Base-by-base conservation (phyloP, 1,139 yeast genomes). In the Entelexis sorbosivorans region DNA sequence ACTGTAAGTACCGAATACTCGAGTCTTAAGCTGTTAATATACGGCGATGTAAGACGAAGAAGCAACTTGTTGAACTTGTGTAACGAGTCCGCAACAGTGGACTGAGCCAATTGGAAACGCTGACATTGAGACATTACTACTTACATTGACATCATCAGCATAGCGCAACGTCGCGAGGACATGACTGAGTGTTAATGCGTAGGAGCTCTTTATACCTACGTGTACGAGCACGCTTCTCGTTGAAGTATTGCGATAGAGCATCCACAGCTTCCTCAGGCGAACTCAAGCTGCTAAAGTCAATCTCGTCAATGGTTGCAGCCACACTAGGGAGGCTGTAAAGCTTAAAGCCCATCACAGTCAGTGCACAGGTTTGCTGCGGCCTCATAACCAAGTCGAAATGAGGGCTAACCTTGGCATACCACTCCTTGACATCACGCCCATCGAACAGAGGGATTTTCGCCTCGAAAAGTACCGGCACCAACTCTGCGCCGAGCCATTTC, bases 301-400 rank as follows among this genome's bases (percentile, higher is more conserved):
- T 8, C 16, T 43, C 48, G 29, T 36, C 48, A 10, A 48, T 38
- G 1, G 38, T 17, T 2, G 31, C 48, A 5, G 51, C 51, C 5
- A 44, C 38, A 4, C 24, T n/a, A 5, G 51, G 51, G n/a, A 16
- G 13, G 24, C 51, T 43, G n/a, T 26, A 48, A 3, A 48, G 11
- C 19, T 48, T 48, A 11, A 48, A 34, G 5, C 44, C 48, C 10
- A 34, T 13, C 5, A 29, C 35, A 17, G 29, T 17, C 13, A 10
- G 5, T 20, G n/a, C 38, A 17, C 10, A 17, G 6, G 38, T 17
- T 17, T 35, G 38, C 38, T 17, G 20, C 7, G 38, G 11, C 24
- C 6, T 22, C 24, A 6, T 22, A 9, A 35, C 9, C 16, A 8
- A 9, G 13, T 36, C 48, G 22, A 48, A 44, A 3, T 10, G 3